Percentiles rank a stretch among this genome's conserved stretches.
Conservation (phyloP, 495 filamentous ascomycete species). For the Hypoxylon intermedium region DNA sequence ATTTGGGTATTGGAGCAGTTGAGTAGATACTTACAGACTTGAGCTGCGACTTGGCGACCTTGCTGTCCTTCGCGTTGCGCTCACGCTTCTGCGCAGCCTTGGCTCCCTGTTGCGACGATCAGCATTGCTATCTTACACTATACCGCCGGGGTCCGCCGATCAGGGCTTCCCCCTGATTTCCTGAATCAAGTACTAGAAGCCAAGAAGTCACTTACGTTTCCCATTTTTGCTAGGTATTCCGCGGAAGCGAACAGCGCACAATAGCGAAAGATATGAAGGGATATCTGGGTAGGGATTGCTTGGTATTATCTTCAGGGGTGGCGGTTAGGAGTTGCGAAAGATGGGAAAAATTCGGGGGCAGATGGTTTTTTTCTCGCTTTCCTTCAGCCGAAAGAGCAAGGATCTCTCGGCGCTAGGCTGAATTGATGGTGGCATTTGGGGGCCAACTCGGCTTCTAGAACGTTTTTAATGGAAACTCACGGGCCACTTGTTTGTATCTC, state of each 20-base stretch:
- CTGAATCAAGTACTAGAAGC: background rate
- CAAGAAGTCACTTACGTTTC: constrained; percentile 54
- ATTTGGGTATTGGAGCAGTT: background rate
- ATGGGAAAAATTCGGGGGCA: constrained; percentile 26
- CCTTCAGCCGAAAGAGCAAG: constrained; percentile 19
- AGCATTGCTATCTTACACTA: constrained; percentile 1
- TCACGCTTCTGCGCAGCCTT: constrained; percentile 66
- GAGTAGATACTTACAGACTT: constrained; percentile 52
- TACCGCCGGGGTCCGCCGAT: background rate
- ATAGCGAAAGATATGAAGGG: background rate
- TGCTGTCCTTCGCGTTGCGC: constrained; percentile 58
- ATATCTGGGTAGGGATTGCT: background rate
- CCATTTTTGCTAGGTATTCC: constrained; percentile 48
- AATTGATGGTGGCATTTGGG: background rate
- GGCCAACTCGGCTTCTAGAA: constrained; percentile 10
- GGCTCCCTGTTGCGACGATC: constrained; percentile 54
- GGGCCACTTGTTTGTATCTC: constrained; percentile 4
- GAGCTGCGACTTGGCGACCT: constrained; percentile 60
- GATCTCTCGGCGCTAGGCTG: constrained; percentile 24
- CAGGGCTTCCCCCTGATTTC: background rate
- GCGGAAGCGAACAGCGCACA: background rate
- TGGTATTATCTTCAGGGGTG: constrained; percentile 12
- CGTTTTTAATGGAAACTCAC: background rate
- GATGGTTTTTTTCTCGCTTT: constrained; percentile 18
- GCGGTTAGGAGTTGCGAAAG: constrained; percentile 27